Base-by-base conservation (phyloP, 1,284 basidiomycete species). In the Irpex rosettiformis region DNA sequence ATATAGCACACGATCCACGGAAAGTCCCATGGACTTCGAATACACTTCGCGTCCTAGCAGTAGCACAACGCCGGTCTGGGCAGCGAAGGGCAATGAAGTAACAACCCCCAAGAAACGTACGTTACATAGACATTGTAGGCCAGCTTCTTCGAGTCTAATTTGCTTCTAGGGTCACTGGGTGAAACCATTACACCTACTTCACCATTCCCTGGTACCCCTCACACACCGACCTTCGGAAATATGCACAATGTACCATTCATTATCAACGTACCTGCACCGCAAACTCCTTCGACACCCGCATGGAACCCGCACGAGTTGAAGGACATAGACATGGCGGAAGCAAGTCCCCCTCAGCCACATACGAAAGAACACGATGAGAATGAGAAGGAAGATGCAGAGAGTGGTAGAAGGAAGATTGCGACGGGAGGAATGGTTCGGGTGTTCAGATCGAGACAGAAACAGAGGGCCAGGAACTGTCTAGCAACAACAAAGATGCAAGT, bases 11-110 rank as follows among this genome's bases (percentile, higher is more conserved):
- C 73, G 80, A 61, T 88, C 88, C n/a, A 89, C 76, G 55, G 89
- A 91, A 67, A 87, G 85, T 4, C 89, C 89, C 2, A 92, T 92
- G 89, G 90, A 92, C 71, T 92, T 84, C 70, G 82, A 89, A 64
- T 87, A 80, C 66, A 86, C 85, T 11, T 78, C 77, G 55, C 73
- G 83, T 24, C 77, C 81, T 2, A 77, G 78, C 58, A 75, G 73
- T 57, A 69, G 71, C 43, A 72, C 77, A 55, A 82, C 76, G 67
- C 83, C 86, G 6, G 81, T 78, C 3, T 90, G 88, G 88, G 79
- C 79, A 29, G 13, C 37, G 30, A 45, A 65, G 22, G 60, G 66
- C 28, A 77, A 79, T 18, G 80, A 82, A 52, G 65, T 75, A 28
- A 76, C 71, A 60, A 81, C 84, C 22, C 80, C 84, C 30, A 76